Conservation (phyloP, 2,329 filamentous ascomycete species). For the Claviceps sp. region DNA sequence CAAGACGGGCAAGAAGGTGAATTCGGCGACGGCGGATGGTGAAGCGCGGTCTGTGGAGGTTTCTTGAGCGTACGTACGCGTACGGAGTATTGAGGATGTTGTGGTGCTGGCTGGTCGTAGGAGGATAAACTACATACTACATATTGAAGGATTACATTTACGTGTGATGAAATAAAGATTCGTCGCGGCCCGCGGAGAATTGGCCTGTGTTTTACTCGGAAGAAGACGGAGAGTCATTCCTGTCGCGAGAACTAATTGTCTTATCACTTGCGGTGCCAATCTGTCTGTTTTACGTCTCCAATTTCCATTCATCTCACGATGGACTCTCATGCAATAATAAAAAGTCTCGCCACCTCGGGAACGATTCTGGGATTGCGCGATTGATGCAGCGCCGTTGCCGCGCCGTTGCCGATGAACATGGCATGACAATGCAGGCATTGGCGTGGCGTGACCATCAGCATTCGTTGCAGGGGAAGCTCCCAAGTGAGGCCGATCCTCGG, state of each 20-base stretch:
- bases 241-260: no score
- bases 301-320: no score
- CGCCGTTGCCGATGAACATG: not conserved
- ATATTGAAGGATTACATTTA: not conserved
- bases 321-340: no score
- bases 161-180: not conserved
- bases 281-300: no score
- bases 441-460: not conserved
- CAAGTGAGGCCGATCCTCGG: no score
- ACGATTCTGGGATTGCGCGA: no score
- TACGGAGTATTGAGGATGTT: no score
- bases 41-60: slow-evolving; percentile 38
- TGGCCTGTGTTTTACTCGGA: not conserved
- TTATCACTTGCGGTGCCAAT: no score
- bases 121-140: no score
- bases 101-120: slow-evolving; percentile 10
- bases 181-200: not conserved
- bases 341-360: no score
- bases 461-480: not conserved
- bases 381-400: not conserved
- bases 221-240: no score
- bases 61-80: slow-evolving; percentile 4
- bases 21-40: slow-evolving; percentile 59
- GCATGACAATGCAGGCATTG: not conserved
- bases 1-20: slow-evolving; percentile 92